Base-by-base conservation (phyloP, 2,329 filamentous ascomycete species). In the Massarina eburnea region DNA sequence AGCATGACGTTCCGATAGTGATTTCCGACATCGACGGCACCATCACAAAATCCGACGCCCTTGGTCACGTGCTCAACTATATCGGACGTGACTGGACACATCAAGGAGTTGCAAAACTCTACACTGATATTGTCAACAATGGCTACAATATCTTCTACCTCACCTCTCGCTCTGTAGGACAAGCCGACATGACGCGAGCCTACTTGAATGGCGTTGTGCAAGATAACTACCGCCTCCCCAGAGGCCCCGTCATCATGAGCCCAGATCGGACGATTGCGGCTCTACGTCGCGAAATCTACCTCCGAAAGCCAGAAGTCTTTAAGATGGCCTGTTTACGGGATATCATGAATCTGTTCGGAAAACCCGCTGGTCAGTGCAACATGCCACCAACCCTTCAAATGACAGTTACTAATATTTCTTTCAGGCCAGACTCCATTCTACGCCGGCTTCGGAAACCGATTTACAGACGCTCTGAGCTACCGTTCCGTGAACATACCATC, bases 91-190 rank as follows among this genome's bases (percentile, higher is more conserved):
- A 99, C 71, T 99, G 94, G 94, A 99, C 94, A 3, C 94, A 99
- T 68, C 82, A 91, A 14, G 94, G 94, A 29, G 92, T 99, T 19
- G 95, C 94, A 18, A 99, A 99, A 73, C 80, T 99, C 8, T 99
- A 97, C 72, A 94, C 88, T 39, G 95, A 99, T 58, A 99, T 99
- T 57, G 84, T 85, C 1, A 85, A 87, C 59, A 99, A 99, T 62
- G 94, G 94, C 6, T 99, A 97, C 78, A 97, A 99, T 70, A 95
- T 99, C 65, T 91, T 99, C 81, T 99, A 99, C 67, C 80, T 99
- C 36, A 99, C 94, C 0, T 95, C 89, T 67, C 85, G 94, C 41
- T 94, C 89, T 12, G 91, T 97, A 36, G 95, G 94, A 0, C 91
- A 95, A 71, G 89, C 94, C 14, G 94, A 99, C 70, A 91, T 78